A percentile compares a stretch with the other conserved stretches of the same genome.
These are phyloP conservation scores for Hsuehochloa calcarea DNA, from an alignment of 176 grass and related monocot species.

Conservation along the genomic window DNA sequence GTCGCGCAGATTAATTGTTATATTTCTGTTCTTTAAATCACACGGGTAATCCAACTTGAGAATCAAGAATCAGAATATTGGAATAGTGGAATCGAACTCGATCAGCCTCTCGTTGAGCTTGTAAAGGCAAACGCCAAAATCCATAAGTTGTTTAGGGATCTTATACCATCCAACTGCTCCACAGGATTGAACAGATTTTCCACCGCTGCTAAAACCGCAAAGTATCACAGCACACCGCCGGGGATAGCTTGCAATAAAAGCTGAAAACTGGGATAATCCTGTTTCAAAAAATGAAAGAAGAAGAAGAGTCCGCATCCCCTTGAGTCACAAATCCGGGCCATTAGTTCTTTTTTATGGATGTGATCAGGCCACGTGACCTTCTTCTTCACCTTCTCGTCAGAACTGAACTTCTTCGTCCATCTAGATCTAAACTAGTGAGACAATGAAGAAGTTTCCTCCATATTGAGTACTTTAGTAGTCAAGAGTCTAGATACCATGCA, in stretches of 20 bases:
- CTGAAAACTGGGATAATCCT: too few species aligned
- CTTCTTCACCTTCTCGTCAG: too few species aligned
- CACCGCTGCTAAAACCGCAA: not conserved
- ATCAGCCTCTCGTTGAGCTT: not conserved
- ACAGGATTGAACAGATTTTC: not conserved
- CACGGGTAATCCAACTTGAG: not conserved
- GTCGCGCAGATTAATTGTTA: not conserved
- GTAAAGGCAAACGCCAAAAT: not conserved
- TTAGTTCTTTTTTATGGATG: too few species aligned
- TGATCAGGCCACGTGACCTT: too few species aligned
- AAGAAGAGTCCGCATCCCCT: not conserved
- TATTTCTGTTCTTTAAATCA: not conserved
- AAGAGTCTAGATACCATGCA: too few species aligned
- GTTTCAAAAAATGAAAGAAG: too few species aligned
- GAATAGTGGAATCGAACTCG: not conserved
- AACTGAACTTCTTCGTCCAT: too few species aligned
- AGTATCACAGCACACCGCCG: not conserved
- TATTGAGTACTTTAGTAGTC: too few species aligned
- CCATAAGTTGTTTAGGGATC: not conserved
- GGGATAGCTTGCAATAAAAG: too few species aligned
- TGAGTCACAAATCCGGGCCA: too few species aligned
- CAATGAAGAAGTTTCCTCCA: too few species aligned
- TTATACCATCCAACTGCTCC: not conserved
- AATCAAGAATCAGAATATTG: not conserved
- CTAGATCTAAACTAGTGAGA: too few species aligned